Conservation (phyloP, 495 filamentous ascomycete genomes). For the Xylaria longipes region DNA sequence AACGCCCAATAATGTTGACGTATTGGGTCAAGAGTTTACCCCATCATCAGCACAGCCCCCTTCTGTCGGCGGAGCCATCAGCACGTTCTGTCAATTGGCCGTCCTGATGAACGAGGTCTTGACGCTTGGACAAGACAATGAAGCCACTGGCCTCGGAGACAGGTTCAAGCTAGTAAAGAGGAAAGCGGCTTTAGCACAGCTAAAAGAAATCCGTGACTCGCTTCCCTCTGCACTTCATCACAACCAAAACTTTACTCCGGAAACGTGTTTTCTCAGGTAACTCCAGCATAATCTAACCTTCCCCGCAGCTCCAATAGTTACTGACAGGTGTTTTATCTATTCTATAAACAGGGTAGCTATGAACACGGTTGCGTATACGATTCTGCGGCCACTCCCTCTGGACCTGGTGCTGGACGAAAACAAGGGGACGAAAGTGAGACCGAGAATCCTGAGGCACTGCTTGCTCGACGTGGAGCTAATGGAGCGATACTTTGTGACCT, state of each 20-base stretch:
- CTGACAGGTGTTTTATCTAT: neutral
- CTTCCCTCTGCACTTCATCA: slow-evolving; percentile 17
- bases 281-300: neutral
- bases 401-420: slow-evolving; percentile 9
- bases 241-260: slow-evolving; percentile 22
- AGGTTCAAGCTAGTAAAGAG: neutral
- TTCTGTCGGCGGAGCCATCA: slow-evolving; percentile 2
- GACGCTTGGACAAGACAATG: neutral
- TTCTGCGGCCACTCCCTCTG: neutral
- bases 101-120: slow-evolving; percentile 18
- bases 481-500: slow-evolving; percentile 20
- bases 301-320: neutral
- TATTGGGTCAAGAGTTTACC: slow-evolving; percentile 5
- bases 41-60: neutral
- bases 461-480: slow-evolving; percentile 9
- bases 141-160: neutral
- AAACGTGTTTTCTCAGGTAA: slow-evolving; percentile 23
- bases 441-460: neutral
- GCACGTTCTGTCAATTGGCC: neutral
- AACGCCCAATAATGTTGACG: neutral
- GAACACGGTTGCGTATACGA: slow-evolving; percentile 5
- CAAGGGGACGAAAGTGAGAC: neutral
- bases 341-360: neutral
- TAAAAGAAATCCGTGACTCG: neutral
- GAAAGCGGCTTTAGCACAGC: neutral